phyloP scores from a whole-genome alignment of 2,329 filamentous ascomycete genomes.

The Fusarium longipes region DNA sequence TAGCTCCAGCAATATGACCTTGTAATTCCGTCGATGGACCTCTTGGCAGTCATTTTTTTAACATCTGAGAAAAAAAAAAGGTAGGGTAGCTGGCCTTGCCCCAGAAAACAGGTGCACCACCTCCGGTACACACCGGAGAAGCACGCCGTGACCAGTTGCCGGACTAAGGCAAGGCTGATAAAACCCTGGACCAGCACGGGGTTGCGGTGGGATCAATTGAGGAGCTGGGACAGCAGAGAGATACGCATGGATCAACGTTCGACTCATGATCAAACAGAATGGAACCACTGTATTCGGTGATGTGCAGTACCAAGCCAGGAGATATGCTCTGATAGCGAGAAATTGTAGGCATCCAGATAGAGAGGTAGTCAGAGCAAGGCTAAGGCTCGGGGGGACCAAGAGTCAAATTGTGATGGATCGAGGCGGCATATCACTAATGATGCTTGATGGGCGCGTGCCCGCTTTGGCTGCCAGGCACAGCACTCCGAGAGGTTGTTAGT shows the following conservation, averaged over 20 bases:
- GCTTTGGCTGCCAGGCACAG: conserved; percentile 38
- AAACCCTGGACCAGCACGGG: conserved; percentile 11
- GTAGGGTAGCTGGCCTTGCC: conserved; percentile 24
- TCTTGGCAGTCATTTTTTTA: background rate
- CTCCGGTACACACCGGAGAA: conserved; percentile 33
- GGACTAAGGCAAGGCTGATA: conserved; percentile 35
- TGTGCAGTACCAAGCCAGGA: background rate
- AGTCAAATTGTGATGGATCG: conserved; percentile 39
- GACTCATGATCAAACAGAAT: conserved; percentile 3
- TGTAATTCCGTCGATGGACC: background rate
- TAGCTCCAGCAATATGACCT: background rate
- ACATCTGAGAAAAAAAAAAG: background rate
- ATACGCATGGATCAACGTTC: conserved; percentile 13
- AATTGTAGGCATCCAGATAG: background rate
- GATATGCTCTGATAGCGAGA: conserved; percentile 2
- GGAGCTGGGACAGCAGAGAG: conserved; percentile 1
- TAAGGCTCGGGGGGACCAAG: background rate
- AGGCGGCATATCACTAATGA: conserved; percentile 27
- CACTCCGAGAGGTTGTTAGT: conserved; percentile 30
- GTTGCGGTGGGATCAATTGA: conserved; percentile 2
- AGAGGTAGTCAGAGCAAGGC: background rate
- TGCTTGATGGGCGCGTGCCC: conserved; percentile 35
- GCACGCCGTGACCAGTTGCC: conserved; percentile 12
- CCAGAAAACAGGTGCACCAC: conserved; percentile 15
- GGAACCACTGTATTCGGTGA: background rate